phyloP scores from a whole-genome alignment of 192 early-diverging fungal species.

The Powellomyces hirtus region DNA sequence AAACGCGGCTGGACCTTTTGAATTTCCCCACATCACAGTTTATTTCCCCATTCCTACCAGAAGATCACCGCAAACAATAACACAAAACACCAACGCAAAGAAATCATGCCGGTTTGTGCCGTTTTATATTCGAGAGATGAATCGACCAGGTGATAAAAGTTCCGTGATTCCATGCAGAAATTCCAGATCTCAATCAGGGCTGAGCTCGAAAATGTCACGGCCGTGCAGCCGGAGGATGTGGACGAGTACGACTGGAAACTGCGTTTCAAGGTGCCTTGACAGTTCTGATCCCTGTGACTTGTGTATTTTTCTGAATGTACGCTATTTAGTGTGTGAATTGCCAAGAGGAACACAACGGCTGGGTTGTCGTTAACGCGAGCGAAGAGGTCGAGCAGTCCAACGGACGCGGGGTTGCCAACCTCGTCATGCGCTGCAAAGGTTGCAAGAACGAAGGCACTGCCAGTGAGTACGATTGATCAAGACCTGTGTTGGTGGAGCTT shows the following conservation, averaged over 20 bases:
- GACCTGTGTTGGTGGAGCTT: not conserved
- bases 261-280: slow-evolving; percentile 11
- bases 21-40: too few relatives aligned
- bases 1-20: too few relatives aligned
- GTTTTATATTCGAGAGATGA: too few relatives aligned
- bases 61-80: too few relatives aligned
- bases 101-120: too few relatives aligned
- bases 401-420: slow-evolving; percentile 76
- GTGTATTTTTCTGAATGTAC: not conserved
- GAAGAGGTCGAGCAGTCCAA: slow-evolving; percentile 64
- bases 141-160: too few relatives aligned
- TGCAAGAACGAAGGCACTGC: slow-evolving; percentile 34
- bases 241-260: slow-evolving; percentile 66
- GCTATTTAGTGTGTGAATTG: slow-evolving; percentile 74
- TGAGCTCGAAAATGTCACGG: slow-evolving; percentile 78
- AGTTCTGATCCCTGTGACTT: not conserved
- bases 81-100: too few relatives aligned
- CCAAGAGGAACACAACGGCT: slow-evolving; percentile 69
- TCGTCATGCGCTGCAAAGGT: slow-evolving; percentile 84
- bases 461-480: slow-evolving; percentile 16
- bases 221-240: slow-evolving; percentile 59
- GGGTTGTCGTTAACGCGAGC: slow-evolving; percentile 58
- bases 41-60: too few relatives aligned
- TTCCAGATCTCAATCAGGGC: slow-evolving; percentile 52
- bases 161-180: too few relatives aligned